Evolutionary conservation across 176 grass and related monocot species (phyloP).

Genomic region (Olyra latifolia): DNA sequence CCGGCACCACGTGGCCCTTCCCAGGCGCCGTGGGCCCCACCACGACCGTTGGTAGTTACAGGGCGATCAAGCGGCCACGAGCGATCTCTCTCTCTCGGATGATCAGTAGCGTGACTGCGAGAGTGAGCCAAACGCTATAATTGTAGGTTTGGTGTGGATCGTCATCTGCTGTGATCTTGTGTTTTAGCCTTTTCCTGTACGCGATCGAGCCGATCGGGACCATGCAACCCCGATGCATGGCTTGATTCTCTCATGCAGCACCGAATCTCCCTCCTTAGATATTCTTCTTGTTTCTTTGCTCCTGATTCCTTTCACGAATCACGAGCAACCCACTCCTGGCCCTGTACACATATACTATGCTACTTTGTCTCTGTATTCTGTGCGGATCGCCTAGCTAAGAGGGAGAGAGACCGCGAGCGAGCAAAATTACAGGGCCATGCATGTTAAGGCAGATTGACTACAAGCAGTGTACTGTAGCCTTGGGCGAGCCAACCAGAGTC

Average conservation of each 20-base stretch:
- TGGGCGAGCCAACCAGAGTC: not conserved
- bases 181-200: not conserved
- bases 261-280: conserved; percentile 9
- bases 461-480: not conserved
- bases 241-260: not conserved
- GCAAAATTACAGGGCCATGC: not conserved
- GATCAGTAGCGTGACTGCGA: not conserved
- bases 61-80: not conserved
- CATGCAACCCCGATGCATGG: not conserved
- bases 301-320: conserved; percentile 21
- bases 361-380: too few species aligned
- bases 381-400: not conserved
- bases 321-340: too few species aligned
- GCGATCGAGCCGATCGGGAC: not conserved
- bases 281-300: not conserved
- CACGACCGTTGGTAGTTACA: conserved; percentile 65
- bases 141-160: not conserved
- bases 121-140: not conserved
- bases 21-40: not conserved
- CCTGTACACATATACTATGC: too few species aligned
- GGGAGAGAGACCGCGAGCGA: not conserved
- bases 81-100: not conserved
- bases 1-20: conserved; percentile 21
- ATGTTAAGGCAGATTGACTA: not conserved
- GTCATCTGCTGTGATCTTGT: not conserved